Evolutionary conservation across 2,329 filamentous ascomycete genomes (phyloP), one percentile per base, ranked within the genome.

Genomic region (Aspergillus candidus): DNA sequence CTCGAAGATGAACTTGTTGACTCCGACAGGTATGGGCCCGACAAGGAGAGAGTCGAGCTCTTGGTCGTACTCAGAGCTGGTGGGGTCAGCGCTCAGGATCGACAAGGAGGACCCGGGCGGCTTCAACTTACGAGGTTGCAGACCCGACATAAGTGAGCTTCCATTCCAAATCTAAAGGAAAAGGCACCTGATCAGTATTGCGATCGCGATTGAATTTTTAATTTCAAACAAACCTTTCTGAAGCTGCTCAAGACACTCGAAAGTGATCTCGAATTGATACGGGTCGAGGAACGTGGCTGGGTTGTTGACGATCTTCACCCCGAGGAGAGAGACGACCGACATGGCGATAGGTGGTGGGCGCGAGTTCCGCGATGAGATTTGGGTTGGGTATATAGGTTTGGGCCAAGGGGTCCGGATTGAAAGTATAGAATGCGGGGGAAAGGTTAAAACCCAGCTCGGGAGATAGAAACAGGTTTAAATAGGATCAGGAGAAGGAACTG

Each of bases 101-200:
- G 32, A 12, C 33, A 10, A 11, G 11, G 10, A 35, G 29, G 12
- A 12, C 29, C 41, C 33, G 32, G 14, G 18, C 2, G 37, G 43
- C 41, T 41, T 42, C 12, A 55, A 77, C 86, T 75, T 77, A 94
- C 86, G 88, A 95, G 45, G 91, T 97, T 52, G 94, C 93, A 57
- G 93, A 98, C 62, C 93, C 94, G 64, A 98, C 93, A 60, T 98
- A 98, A 67, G 89, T 98, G 60, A 98, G 77, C 72, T 98, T 98
- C 93, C 93, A 98, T 72, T 98, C 93, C 50, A 98, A 83, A 72
- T 98, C 93, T 94, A 60, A 30, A 35, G 41, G 35, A 40, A 39
- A 35, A 53, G 58, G 22, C 22, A 10, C 22, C 3, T 7, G 2
- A 27, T 27, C 22, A 27, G 22, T 10, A 27, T 44, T 58, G 49